phyloP scores from a whole-genome alignment of 768 basidiomycete species.

The Macrocybe gigantea region DNA sequence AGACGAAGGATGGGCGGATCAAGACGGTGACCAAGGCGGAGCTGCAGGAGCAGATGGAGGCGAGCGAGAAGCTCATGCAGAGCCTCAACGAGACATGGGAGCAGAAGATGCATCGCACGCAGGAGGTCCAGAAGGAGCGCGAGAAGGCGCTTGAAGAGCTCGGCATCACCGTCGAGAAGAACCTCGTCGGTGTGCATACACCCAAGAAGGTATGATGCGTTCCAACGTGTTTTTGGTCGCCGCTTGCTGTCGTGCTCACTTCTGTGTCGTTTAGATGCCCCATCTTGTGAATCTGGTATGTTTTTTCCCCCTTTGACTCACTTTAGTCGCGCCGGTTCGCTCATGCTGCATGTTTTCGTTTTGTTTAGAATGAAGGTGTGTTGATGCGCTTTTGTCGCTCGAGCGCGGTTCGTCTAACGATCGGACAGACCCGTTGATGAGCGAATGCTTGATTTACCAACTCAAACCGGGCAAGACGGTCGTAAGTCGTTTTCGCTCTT shows the following conservation, averaged over 20 bases:
- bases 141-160: constrained; percentile 97
- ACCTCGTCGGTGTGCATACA: constrained; percentile 93
- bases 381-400: constrained; percentile 8
- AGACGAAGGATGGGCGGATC: constrained; percentile 88
- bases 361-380: constrained; percentile 63
- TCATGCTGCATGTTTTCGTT: constrained; percentile 3
- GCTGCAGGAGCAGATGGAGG: constrained; percentile 93
- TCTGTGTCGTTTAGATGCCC: constrained; percentile 60
- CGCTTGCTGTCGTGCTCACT: constrained; percentile 6
- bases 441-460: constrained; percentile 82
- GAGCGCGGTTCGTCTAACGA: constrained; percentile 5
- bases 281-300: constrained; percentile 90
- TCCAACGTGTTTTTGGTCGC: constrained; percentile 3
- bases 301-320: constrained; percentile 13
- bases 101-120: constrained; percentile 84
- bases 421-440: constrained; percentile 84
- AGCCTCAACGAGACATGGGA: constrained; percentile 95
- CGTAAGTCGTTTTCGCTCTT: constrained; percentile 6
- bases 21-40: constrained; percentile 97
- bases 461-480: constrained; percentile 15
- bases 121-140: constrained; percentile 93
- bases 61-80: constrained; percentile 93
- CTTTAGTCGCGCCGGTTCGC: constrained; percentile 11
- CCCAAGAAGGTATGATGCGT: constrained; percentile 80
- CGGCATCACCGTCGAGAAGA: constrained; percentile 97